phyloP scores from a whole-genome alignment of 1,139 yeast species.

The Yarrowia galli region DNA sequence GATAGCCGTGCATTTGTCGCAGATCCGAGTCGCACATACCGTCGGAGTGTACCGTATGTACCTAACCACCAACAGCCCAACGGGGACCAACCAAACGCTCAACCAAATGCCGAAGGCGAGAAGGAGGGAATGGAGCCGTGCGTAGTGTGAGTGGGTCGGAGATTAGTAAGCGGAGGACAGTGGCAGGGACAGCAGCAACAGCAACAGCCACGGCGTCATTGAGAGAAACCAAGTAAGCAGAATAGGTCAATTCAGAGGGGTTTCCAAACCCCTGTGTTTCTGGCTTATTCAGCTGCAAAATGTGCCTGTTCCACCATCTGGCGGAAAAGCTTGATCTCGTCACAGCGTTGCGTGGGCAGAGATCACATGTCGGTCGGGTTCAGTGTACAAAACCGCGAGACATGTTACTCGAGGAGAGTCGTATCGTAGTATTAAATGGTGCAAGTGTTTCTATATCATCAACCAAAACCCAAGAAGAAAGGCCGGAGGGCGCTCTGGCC shows the following conservation, averaged over 20 bases:
- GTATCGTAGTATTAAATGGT: slow-evolving; percentile 27
- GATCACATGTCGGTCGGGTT: slow-evolving; percentile 1
- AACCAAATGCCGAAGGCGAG: neutral
- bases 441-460: slow-evolving; percentile 31
- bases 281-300: neutral
- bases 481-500: neutral
- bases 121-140: neutral
- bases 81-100: neutral
- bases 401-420: neutral
- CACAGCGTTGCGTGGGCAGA: slow-evolving; percentile 1
- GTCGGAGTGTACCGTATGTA: neutral
- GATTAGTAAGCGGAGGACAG: slow-evolving; percentile 13
- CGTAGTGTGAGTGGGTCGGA: neutral
- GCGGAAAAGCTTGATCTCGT: slow-evolving; percentile 18
- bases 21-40: slow-evolving; percentile 16
- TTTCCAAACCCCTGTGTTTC: no score
- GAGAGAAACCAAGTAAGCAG: no score
- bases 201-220: no score
- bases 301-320: neutral
- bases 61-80: neutral
- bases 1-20: slow-evolving; percentile 35
- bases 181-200: no score
- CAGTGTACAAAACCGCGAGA: slow-evolving; percentile 3
- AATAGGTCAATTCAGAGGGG: no score
- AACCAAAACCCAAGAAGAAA: slow-evolving; percentile 28